phyloP scores from a whole-genome alignment of 345 rosid species.

The Eucalyptus erythrocorys region DNA sequence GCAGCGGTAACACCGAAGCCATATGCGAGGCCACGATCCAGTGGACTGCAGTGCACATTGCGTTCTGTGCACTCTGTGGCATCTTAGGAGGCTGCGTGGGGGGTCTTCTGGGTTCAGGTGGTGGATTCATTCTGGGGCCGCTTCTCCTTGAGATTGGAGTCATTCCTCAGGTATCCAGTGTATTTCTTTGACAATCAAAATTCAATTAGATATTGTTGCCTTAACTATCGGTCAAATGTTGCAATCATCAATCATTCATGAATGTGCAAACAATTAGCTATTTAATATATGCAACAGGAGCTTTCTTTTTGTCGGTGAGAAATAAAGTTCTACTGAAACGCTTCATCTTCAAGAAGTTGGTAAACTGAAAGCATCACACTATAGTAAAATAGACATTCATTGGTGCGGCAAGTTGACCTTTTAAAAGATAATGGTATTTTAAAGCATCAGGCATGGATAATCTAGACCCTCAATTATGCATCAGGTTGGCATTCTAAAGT shows the following conservation, averaged over 20 bases:
- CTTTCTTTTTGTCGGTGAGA: not conserved
- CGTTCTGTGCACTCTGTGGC: constrained; percentile 81
- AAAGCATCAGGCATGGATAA: not conserved
- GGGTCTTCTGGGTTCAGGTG: constrained; percentile 93
- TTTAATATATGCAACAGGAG: not conserved
- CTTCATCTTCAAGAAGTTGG: not conserved
- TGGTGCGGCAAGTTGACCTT: not conserved
- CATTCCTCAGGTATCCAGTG: constrained; percentile 57
- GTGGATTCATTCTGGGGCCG: constrained; percentile 92
- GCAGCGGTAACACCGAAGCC: constrained; percentile 47
- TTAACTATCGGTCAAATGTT: not conserved
- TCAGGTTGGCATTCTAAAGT: not conserved
- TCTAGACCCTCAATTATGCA: not conserved
- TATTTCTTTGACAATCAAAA: not conserved
- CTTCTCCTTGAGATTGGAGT: constrained; percentile 97
- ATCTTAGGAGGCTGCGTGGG: constrained; percentile 83
- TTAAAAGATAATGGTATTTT: not conserved
- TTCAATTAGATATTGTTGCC: not conserved
- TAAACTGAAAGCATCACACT: not conserved
- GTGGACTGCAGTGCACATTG: constrained; percentile 67
- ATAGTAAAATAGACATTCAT: not conserved
- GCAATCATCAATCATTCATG: not conserved
- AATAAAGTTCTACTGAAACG: not conserved
- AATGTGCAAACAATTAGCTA: not conserved
- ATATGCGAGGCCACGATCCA: constrained; percentile 85